Percentiles rank a stretch among this genome's conserved stretches.
Conservation (phyloP, 2,329 filamentous ascomycete genomes). For the Cladosporium sp. region DNA sequence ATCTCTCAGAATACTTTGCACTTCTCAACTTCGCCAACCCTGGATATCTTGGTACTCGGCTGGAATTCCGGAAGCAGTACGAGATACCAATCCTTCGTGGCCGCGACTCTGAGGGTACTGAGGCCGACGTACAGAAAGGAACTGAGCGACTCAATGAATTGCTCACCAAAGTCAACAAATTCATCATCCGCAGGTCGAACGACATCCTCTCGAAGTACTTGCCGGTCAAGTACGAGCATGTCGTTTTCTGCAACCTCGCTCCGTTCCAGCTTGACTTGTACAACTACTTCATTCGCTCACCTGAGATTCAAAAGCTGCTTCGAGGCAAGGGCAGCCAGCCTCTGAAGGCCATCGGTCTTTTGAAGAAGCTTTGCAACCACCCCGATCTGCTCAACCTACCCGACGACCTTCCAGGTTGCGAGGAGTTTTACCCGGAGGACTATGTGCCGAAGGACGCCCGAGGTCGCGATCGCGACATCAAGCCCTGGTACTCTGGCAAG, state of each 20-base stretch:
- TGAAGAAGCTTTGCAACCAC: conserved; percentile 99
- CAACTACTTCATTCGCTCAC: conserved; percentile 95
- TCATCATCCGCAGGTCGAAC: conserved; percentile 96
- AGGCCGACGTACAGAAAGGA: conserved; percentile 77
- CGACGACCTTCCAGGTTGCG: conserved; percentile 83
- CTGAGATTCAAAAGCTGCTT: conserved; percentile 88
- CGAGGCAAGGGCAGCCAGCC: conserved; percentile 94
- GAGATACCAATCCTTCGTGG: conserved; percentile 91
- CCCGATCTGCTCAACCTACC: conserved; percentile 85
- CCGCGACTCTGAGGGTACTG: conserved; percentile 85
- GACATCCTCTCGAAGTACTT: conserved; percentile 97
- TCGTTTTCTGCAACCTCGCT: conserved; percentile 94
- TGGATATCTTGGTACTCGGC: conserved; percentile 80
- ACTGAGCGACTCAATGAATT: conserved; percentile 82
- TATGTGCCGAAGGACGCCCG: conserved; percentile 85
- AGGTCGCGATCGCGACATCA: conserved; percentile 87
- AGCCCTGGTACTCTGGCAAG: conserved; percentile 95
- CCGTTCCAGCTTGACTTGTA: conserved; percentile 92
- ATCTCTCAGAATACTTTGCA: conserved; percentile 96
- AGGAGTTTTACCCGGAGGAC: conserved; percentile 78
- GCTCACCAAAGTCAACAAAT: conserved; percentile 87
- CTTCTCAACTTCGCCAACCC: conserved; percentile 97
- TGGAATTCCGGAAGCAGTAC: conserved; percentile 91
- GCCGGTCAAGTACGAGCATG: conserved; percentile 97
- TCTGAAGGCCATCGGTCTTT: conserved; percentile 90